These are phyloP conservation scores for Hanseniaspora uvarum DNA, from an alignment of 1,139 yeast genomes.

Conservation along the genomic window DNA sequence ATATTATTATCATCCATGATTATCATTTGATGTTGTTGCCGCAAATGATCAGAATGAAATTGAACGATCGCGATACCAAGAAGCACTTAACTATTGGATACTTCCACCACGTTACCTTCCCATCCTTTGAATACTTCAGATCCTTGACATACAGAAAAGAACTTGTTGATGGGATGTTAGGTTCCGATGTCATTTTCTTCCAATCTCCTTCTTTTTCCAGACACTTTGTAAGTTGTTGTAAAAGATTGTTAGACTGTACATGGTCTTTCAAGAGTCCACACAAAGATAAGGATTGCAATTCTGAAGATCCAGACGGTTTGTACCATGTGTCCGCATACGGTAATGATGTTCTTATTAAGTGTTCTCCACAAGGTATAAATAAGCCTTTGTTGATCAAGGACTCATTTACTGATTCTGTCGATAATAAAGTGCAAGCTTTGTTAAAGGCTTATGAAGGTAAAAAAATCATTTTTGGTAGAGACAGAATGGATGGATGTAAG, in stretches of 20 bases:
- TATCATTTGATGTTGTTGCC: constrained; percentile 78
- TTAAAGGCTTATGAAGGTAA: constrained; percentile 60
- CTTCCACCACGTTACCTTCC: constrained; percentile 84
- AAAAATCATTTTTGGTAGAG: constrained; percentile 74
- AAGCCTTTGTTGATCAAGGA: constrained; percentile 52
- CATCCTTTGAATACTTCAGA: constrained; percentile 89
- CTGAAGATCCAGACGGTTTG: constrained; percentile 24
- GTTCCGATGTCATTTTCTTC: constrained; percentile 76
- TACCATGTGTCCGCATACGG: constrained; percentile 61
- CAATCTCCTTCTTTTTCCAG: constrained; percentile 79
- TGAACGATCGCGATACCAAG: constrained; percentile 31
- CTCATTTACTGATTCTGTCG: constrained; percentile 38
- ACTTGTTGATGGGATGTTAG: constrained; percentile 80
- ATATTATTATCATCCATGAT: constrained; percentile 91
- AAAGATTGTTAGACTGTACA: constrained; percentile 64
- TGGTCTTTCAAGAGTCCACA: constrained; percentile 40
- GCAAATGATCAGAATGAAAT: constrained; percentile 69
- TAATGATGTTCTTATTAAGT: constrained; percentile 56
- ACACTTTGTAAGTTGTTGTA: constrained; percentile 82
- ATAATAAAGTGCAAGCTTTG: constrained; percentile 42
- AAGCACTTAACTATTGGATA: constrained; percentile 50
- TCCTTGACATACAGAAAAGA: constrained; percentile 75
- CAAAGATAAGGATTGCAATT: constrained; percentile 20
- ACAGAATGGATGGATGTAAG: constrained; percentile 65
- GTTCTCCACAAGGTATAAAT: constrained; percentile 82